Percentiles rank a stretch among this genome's conserved stretches.
These are phyloP conservation scores for Lathyrus sativus DNA, from an alignment of 306 rosid species.

Conservation along the genomic window DNA sequence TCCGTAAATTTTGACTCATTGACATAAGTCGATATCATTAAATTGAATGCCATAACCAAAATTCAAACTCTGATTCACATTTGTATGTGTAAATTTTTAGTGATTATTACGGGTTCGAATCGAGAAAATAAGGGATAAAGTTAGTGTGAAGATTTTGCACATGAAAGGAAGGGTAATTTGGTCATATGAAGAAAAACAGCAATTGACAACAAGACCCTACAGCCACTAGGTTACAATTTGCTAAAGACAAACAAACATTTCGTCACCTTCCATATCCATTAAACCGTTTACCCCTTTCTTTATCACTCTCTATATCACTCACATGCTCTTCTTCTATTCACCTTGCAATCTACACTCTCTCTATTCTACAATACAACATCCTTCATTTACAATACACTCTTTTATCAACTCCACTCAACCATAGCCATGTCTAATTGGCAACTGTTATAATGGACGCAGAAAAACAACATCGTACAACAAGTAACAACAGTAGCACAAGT, in stretches of 20 bases:
- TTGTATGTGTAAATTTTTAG: no score
- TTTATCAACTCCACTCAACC: no score
- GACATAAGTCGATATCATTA: no score
- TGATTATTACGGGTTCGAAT: no score
- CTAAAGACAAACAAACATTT: constrained; percentile 55
- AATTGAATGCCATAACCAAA: no score
- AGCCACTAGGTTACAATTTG: constrained; percentile 40
- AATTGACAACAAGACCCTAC: constrained; percentile 31
- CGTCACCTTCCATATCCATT: constrained; percentile 49
- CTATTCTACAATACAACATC: no score
- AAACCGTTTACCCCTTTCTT: constrained; percentile 16
- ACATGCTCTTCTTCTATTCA: constrained; percentile 1
- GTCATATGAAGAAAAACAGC: constrained; percentile 13
- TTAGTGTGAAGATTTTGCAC: neutral
- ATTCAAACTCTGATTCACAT: no score
- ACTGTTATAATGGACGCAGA: constrained; percentile 50
- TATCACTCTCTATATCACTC: constrained; percentile 1
- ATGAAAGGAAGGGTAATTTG: constrained; percentile 37
- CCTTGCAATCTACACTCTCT: constrained; percentile 4
- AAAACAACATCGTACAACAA: constrained; percentile 50
- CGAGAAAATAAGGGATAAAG: no score
- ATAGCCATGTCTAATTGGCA: constrained; percentile 21
- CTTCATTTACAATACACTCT: no score
- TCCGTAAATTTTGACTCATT: no score
- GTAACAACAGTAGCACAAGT: constrained; percentile 48